phyloP scores from a whole-genome alignment of 2,329 filamentous ascomycete genomes.

The Juglanconis oblonga region DNA sequence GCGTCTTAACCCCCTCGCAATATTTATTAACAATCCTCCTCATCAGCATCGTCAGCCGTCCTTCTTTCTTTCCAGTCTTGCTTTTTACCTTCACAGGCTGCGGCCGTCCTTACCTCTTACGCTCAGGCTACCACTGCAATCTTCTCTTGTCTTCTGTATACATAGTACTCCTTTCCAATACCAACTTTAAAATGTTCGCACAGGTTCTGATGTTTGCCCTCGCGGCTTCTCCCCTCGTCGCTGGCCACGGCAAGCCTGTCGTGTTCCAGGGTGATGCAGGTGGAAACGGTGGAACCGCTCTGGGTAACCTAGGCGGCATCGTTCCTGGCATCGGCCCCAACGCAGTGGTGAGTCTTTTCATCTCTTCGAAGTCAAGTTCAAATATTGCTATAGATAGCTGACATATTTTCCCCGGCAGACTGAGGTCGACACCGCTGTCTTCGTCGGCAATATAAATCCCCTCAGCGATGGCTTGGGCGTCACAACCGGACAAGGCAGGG shows the following conservation, averaged over 20 bases:
- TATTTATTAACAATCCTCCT: not conserved
- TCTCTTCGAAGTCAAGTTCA: no score
- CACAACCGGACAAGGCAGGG: constrained; percentile 33
- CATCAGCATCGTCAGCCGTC: not conserved
- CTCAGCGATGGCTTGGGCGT: constrained; percentile 36
- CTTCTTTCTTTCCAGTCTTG: not conserved
- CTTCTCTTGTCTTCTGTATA: not conserved
- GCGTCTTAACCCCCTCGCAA: not conserved
- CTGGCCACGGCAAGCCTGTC: constrained; percentile 20
- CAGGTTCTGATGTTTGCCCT: constrained; percentile 1
- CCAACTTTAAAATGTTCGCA: not conserved
- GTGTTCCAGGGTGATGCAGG: constrained; percentile 18
- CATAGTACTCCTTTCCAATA: not conserved
- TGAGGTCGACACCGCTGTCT: constrained; percentile 28
- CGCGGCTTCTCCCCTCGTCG: constrained; percentile 3
- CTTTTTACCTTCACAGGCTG: not conserved
- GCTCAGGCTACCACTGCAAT: not conserved
- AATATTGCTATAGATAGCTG: no score
- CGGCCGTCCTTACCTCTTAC: not conserved
- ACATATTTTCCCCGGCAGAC: constrained; percentile 20
- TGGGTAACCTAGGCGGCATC: constrained; percentile 20
- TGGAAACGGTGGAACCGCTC: constrained; percentile 20
- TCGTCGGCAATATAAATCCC: constrained; percentile 25
- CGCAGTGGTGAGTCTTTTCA: not conserved
- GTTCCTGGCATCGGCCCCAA: constrained; percentile 22